These are phyloP conservation scores for Cladochytrium tenue DNA, from an alignment of 371 early-diverging fungal species.

Conservation along the genomic window DNA sequence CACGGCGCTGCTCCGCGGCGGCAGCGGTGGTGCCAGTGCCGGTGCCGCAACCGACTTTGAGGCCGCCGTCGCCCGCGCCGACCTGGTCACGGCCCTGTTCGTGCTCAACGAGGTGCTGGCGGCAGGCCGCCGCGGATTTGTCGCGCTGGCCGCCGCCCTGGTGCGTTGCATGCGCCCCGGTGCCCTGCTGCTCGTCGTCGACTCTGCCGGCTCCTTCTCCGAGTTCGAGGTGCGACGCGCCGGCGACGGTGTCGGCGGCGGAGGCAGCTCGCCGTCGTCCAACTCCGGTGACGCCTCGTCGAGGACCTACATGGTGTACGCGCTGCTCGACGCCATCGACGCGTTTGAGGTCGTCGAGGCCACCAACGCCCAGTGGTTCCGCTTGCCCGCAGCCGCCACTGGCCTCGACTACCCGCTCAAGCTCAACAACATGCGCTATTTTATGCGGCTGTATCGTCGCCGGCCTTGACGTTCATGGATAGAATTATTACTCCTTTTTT, in stretches of 20 bases:
- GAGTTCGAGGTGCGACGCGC: constrained; percentile 74
- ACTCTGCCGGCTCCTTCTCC: constrained; percentile 93
- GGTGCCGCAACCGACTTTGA: background rate
- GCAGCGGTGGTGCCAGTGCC: background rate
- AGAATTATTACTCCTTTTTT: too few relatives aligned
- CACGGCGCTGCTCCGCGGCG: background rate
- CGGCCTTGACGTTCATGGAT: too few relatives aligned
- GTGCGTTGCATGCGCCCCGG: constrained; percentile 69
- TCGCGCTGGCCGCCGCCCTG: constrained; percentile 70
- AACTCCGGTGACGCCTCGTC: background rate
- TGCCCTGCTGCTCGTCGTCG: constrained; percentile 77
- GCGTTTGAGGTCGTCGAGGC: constrained; percentile 66
- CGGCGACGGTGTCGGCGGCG: too few relatives aligned
- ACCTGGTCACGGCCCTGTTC: constrained; percentile 85
- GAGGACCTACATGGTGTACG: constrained; percentile 77
- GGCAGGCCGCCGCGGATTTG: constrained; percentile 68
- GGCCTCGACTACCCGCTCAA: constrained; percentile 72
- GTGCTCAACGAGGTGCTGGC: constrained; percentile 88
- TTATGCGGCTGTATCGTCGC: constrained; percentile 71
- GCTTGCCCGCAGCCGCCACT: constrained; percentile 60
- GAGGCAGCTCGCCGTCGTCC: background rate
- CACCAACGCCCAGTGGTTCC: constrained; percentile 82
- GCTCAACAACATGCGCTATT: constrained; percentile 88
- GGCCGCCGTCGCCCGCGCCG: constrained; percentile 41
- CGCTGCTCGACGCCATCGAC: constrained; percentile 79